Evolutionary conservation across 2,329 filamentous ascomycete species (phyloP).

Genomic region (Colletotrichum chrysophilum): DNA sequence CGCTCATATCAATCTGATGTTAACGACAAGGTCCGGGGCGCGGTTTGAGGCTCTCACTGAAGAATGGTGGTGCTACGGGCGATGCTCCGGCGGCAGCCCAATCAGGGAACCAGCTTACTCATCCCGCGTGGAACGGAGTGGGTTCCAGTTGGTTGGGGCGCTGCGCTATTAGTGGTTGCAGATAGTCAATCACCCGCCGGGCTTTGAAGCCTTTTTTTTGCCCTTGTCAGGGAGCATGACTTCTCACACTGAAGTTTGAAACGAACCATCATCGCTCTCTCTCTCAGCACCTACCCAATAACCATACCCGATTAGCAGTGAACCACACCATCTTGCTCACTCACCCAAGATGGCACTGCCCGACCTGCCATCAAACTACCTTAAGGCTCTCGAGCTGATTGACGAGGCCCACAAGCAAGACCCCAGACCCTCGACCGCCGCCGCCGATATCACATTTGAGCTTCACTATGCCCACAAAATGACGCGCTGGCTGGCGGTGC

Average conservation of each 20-base stretch:
- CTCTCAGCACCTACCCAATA: background rate
- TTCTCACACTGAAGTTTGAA: background rate
- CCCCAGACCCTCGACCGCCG: slow-evolving; percentile 41
- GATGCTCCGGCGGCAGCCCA: background rate
- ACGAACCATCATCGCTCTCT: background rate
- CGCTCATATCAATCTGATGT: background rate
- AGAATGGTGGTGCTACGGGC: background rate
- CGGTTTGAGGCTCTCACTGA: background rate
- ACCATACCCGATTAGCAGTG: background rate
- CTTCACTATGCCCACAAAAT: slow-evolving; percentile 83
- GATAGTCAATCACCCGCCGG: background rate
- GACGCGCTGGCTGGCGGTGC: slow-evolving; percentile 72
- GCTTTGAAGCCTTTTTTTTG: background rate
- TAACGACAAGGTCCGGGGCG: slow-evolving; percentile 10
- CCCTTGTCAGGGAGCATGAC: background rate
- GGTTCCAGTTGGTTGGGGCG: background rate
- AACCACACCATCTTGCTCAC: background rate
- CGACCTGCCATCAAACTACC: slow-evolving; percentile 44
- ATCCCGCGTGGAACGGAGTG: background rate
- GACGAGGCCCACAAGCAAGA: slow-evolving; percentile 64
- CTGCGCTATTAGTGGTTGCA: background rate
- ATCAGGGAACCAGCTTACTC: slow-evolving; percentile 8
- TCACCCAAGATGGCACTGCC: slow-evolving; percentile 24
- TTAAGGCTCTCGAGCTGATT: slow-evolving; percentile 67
- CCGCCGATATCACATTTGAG: slow-evolving; percentile 68